phyloP scores from a whole-genome alignment of 176 grass and related monocot genomes.

The Phyllostachys edulis region DNA sequence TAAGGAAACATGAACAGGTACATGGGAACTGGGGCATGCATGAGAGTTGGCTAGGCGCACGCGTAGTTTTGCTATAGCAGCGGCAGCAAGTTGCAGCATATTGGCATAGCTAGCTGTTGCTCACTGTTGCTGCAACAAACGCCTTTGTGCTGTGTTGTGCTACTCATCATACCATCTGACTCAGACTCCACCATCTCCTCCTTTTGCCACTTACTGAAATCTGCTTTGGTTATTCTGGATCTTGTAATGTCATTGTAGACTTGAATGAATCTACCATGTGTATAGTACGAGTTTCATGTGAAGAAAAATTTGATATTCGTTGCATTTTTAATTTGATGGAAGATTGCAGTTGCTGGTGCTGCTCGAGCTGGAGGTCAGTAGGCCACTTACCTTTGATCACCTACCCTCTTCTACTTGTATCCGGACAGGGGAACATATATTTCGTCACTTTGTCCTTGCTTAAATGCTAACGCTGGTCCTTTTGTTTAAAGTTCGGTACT shows the following conservation, averaged over 20 bases:
- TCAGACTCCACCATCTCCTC: background rate
- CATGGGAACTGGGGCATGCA: background rate
- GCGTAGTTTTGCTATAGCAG: background rate
- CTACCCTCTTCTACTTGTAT: background rate
- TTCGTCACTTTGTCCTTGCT: background rate
- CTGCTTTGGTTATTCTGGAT: background rate
- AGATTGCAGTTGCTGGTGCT: background rate
- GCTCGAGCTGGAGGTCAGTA: conserved; percentile 32
- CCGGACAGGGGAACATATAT: background rate
- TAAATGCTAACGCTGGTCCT: background rate
- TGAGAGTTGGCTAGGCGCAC: background rate
- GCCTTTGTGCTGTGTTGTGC: background rate
- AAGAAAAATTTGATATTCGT: background rate
- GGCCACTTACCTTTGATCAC: background rate
- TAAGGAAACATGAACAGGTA: background rate
- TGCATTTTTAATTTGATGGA: background rate
- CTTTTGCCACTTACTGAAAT: background rate
- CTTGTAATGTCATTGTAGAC: background rate
- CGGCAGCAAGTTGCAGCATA: background rate
- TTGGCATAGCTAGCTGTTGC: background rate
- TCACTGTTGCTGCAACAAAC: background rate
- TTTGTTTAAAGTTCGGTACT: background rate
- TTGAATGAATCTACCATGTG: background rate
- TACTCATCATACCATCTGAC: background rate
- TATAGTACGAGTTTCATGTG: background rate